Evolutionary conservation across 306 rosid genomes (phyloP).

Genomic region (Vicia faba): DNA sequence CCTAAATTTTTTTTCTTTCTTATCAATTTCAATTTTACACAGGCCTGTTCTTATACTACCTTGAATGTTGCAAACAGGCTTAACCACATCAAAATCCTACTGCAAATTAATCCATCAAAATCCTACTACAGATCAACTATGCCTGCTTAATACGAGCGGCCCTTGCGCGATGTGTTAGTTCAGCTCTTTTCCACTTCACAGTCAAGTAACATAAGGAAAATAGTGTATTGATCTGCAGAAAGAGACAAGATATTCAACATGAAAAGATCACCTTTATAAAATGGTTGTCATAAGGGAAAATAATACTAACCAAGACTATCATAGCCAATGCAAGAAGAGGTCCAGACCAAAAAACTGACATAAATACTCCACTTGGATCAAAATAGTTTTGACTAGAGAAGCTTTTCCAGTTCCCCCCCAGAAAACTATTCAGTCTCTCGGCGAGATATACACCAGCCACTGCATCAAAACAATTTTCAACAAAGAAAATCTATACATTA

Average conservation of each 20-base stretch:
- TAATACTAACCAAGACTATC: slow-evolving; percentile 78
- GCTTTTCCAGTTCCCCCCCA: slow-evolving; percentile 76
- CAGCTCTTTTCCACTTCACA: slow-evolving; percentile 93
- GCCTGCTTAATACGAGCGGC: slow-evolving; percentile 62
- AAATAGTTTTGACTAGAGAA: slow-evolving; percentile 87
- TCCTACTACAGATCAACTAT: slow-evolving; percentile 37
- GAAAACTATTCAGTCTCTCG: slow-evolving; percentile 61
- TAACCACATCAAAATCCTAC: slow-evolving; percentile 4
- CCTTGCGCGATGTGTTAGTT: slow-evolving; percentile 87
- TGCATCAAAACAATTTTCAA: slow-evolving; percentile 45
- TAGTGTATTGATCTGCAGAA: slow-evolving; percentile 83
- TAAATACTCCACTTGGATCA: slow-evolving; percentile 79
- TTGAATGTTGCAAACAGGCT: too few relatives aligned
- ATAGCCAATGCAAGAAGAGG: slow-evolving; percentile 87
- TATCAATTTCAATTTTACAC: too few relatives aligned
- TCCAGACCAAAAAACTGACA: slow-evolving; percentile 88
- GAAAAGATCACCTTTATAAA: slow-evolving; percentile 3
- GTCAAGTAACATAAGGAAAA: slow-evolving; percentile 76
- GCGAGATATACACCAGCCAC: slow-evolving; percentile 93
- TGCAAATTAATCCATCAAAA: slow-evolving; percentile 6
- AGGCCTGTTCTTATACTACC: too few relatives aligned
- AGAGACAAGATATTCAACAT: slow-evolving; percentile 28
- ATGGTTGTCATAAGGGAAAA: not conserved
- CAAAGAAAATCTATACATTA: slow-evolving; percentile 30
- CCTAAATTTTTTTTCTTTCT: too few relatives aligned